These are phyloP conservation scores for Rehmannia glutinosa DNA, from an alignment of 257 asterid genomes.

Conservation along the genomic window DNA sequence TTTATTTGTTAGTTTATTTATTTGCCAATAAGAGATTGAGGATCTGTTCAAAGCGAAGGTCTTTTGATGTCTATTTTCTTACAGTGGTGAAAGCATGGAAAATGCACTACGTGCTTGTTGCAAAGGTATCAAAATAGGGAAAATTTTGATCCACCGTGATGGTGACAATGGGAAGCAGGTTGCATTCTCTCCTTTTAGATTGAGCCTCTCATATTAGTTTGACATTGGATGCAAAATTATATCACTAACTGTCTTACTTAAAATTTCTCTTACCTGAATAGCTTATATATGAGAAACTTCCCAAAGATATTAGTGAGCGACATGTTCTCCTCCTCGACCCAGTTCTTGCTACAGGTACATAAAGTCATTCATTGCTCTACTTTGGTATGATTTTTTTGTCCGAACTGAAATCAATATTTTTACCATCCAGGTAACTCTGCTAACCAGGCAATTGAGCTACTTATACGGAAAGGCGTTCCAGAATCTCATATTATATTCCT, in stretches of 20 bases:
- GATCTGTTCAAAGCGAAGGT: not conserved
- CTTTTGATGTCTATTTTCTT: constrained; percentile 7
- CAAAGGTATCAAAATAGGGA: constrained; percentile 97
- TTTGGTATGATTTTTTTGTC: not conserved
- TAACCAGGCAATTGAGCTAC: constrained; percentile 87
- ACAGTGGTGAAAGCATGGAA: constrained; percentile 99
- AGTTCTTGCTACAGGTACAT: constrained; percentile 90
- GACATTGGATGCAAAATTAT: not conserved
- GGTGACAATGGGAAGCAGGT: constrained; percentile 99
- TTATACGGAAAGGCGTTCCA: constrained; percentile 93
- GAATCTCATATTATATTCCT: constrained; percentile 92
- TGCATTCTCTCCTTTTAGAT: not conserved
- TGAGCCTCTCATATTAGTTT: constrained; percentile 15
- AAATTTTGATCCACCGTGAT: constrained; percentile 88
- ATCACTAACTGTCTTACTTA: not conserved
- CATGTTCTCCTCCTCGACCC: constrained; percentile 97
- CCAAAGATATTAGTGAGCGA: constrained; percentile 80
- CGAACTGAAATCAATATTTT: not conserved
- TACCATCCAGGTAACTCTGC: constrained; percentile 81
- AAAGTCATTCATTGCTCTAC: not conserved
- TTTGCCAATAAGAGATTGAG: not conserved
- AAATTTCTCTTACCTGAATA: constrained; percentile 29
- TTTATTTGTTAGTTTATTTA: not conserved
- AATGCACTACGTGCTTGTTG: constrained; percentile 98
- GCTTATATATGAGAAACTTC: constrained; percentile 97